phyloP scores from a whole-genome alignment of 192 early-diverging fungal species.

The Backusella mclennaniae region DNA sequence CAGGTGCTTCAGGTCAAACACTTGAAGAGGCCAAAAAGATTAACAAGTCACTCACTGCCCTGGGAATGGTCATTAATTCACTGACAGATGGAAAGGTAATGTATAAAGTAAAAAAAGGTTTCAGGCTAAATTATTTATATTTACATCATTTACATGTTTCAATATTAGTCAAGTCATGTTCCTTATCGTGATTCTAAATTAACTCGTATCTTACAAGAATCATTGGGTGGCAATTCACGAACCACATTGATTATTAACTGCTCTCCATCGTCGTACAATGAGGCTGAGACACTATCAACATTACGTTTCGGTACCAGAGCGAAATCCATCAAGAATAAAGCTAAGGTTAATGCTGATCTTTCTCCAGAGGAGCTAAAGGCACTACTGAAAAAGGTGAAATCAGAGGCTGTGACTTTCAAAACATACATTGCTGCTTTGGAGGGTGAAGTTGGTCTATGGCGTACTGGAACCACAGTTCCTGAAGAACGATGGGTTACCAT shows the following conservation, averaged over 20 bases:
- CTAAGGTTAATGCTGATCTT: constrained; percentile 97
- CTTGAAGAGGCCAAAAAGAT: constrained; percentile 99
- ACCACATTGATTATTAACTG: constrained; percentile 99
- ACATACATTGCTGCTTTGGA: constrained; percentile 82
- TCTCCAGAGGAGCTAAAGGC: constrained; percentile 93
- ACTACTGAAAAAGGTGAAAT: constrained; percentile 87
- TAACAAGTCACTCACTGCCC: constrained; percentile 95
- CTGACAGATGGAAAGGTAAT: constrained; percentile 94
- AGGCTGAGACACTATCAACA: constrained; percentile 91
- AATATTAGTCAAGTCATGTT: constrained; percentile 82
- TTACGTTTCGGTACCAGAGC: constrained; percentile 97
- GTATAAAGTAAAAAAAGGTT: not conserved
- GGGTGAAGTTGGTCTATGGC: constrained; percentile 91
- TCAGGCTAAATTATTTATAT: not conserved
- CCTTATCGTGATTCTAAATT: constrained; percentile 99
- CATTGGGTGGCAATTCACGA: constrained; percentile 98
- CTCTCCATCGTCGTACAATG: constrained; percentile 97
- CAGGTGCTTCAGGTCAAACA: constrained; percentile 94
- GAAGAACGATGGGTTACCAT: constrained; percentile 66
- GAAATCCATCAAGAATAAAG: constrained; percentile 99
- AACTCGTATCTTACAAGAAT: constrained; percentile 99
- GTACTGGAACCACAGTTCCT: constrained; percentile 71
- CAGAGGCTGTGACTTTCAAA: constrained; percentile 77
- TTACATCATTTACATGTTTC: not conserved
- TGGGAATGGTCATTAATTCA: constrained; percentile 99